Base-by-base conservation (phyloP, 768 basidiomycete genomes). In the Myochromella boudieri region DNA sequence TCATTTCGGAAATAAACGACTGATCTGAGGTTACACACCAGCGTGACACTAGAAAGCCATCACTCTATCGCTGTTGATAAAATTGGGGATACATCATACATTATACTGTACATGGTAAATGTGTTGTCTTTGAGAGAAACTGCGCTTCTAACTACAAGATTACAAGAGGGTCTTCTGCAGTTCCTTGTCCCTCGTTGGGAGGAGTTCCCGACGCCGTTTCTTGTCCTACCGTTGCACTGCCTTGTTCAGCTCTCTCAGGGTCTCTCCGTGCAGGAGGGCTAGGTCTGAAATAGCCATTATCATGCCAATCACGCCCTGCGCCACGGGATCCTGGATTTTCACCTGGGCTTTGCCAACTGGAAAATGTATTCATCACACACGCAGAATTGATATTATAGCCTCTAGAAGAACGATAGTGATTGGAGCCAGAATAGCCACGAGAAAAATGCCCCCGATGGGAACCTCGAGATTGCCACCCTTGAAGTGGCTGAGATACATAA, bases 381-480 rank as follows among this genome's bases (percentile, higher is more conserved):
- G 31, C 21, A 59, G 44, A 36, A 29, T 18, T 21, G 44, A 48
- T 44, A 37, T 37, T 39, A 33, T 48, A 47, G 42, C 46, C 49
- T 45, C 42, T 20, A 59, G 40, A 48, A 49, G 32, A 20, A 51
- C 46, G 38, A 46, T 41, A 33, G 46, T 57, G 17, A 50, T 37
- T 38, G 55, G 55, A 32, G 52, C 53, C 44, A 59, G 33, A 41
- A 57, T 57, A 40, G 44, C 55, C 22, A 53, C 55, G 56, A 60
- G 51, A 28, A 60, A 40, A 41, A 60, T 51, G 43, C 52, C 53
- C 51, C 59, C 59, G 48, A 55, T 44, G 46, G 50, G 46, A 40
- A 53, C 44, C 37, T 60, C 47, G 48, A 53, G 48, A 43, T 22
- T 53, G 55, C 46, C 42, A 42, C 32, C 42, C 58, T 54, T 50